Conservation (phyloP, 2,329 filamentous ascomycete species). For the Trichoderma sp. region DNA sequence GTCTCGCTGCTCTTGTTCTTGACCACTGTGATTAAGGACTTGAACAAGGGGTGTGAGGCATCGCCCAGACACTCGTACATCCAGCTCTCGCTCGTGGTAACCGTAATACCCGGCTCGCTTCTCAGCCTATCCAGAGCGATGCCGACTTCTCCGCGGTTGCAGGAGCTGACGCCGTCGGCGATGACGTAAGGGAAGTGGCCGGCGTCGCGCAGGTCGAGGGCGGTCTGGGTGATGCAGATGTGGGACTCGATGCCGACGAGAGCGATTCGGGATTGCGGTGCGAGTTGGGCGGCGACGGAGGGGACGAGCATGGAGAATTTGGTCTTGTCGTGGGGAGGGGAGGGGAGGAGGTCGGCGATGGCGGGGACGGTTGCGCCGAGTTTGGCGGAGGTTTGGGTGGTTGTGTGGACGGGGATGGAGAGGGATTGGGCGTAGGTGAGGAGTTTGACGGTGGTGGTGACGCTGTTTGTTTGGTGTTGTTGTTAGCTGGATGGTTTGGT, state of each 20-base stretch:
- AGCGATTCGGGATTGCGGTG: constrained; percentile 57
- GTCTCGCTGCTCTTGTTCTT: constrained; percentile 74
- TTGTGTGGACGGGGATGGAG: constrained; percentile 76
- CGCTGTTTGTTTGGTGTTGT: constrained; percentile 33
- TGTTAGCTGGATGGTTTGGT: background rate
- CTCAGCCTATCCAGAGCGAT: constrained; percentile 76
- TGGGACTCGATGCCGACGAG: constrained; percentile 91
- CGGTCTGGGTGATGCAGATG: constrained; percentile 92
- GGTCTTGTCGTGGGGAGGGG: constrained; percentile 74
- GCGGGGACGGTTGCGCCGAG: constrained; percentile 79
- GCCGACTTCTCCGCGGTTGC: constrained; percentile 76
- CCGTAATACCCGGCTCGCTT: constrained; percentile 65
- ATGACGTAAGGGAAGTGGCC: constrained; percentile 84
- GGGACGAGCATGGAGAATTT: constrained; percentile 85
- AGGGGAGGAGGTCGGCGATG: constrained; percentile 56
- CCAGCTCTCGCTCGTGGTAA: constrained; percentile 87
- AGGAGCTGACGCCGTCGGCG: constrained; percentile 85
- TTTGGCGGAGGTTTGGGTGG: constrained; percentile 77
- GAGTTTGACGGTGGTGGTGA: constrained; percentile 67
- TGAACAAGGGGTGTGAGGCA: constrained; percentile 70
- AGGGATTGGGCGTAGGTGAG: constrained; percentile 63
- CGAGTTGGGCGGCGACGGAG: constrained; percentile 49
- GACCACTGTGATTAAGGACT: constrained; percentile 68
- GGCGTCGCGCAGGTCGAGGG: constrained; percentile 70
- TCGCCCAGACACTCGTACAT: constrained; percentile 89